phyloP scores from a whole-genome alignment of 2,329 filamentous ascomycete species.

The Pyrenochaeta sp. region DNA sequence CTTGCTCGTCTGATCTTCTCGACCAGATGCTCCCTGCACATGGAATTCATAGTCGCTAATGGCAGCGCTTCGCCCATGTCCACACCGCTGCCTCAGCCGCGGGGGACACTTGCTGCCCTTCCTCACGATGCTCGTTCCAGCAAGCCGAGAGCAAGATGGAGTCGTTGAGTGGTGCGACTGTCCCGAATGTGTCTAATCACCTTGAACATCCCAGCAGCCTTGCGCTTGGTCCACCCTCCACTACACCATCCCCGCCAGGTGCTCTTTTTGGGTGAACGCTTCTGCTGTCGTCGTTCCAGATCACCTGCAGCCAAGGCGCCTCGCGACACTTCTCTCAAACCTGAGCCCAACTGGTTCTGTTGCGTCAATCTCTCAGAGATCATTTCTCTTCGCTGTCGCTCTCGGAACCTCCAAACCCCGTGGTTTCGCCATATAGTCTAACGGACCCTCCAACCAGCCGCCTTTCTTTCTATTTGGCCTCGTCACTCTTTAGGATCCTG shows the following conservation, averaged over 20 bases:
- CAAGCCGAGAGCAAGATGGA: slow-evolving; percentile 25
- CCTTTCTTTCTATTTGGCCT: slow-evolving; percentile 46
- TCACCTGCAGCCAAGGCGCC: slow-evolving; percentile 51
- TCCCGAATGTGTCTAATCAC: slow-evolving; percentile 38
- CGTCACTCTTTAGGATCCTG: slow-evolving; percentile 48
- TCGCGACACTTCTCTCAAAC: slow-evolving; percentile 51
- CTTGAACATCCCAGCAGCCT: slow-evolving; percentile 40
- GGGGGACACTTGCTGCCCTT: slow-evolving; percentile 39
- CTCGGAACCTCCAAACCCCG: slow-evolving; percentile 43
- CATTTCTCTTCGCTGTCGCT: slow-evolving; percentile 38
- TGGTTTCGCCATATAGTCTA: slow-evolving; percentile 46
- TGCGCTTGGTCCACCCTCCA: slow-evolving; percentile 43
- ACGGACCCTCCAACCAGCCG: slow-evolving; percentile 39
- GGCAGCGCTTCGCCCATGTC: slow-evolving; percentile 25
- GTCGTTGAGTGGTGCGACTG: slow-evolving; percentile 28
- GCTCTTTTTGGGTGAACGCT: slow-evolving; percentile 49
- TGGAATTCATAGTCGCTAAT: slow-evolving; percentile 13
- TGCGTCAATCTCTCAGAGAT: slow-evolving; percentile 44
- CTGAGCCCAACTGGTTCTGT: slow-evolving; percentile 44
- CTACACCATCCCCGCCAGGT: slow-evolving; percentile 34
- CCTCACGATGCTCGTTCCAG: slow-evolving; percentile 26
- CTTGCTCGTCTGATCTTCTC: slow-evolving; percentile 14
- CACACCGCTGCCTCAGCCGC: slow-evolving; percentile 36
- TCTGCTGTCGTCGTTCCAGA: slow-evolving; percentile 50
- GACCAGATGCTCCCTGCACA: slow-evolving; percentile 30